Conservation (phyloP, 139 green algal species). For the Micractinium conductrix region DNA sequence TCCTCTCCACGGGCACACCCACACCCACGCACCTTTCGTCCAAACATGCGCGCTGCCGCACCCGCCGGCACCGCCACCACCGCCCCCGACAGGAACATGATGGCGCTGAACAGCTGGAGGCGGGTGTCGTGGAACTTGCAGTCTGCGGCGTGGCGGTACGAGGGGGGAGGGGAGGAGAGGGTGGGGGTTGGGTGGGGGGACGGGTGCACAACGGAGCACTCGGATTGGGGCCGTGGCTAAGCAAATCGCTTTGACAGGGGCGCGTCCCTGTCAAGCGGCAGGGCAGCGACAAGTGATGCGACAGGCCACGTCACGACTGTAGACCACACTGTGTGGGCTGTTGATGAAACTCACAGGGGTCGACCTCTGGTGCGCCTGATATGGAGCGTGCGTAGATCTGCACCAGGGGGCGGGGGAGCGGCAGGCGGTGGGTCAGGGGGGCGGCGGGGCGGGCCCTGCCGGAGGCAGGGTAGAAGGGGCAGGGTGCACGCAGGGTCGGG, state of each 20-base stretch:
- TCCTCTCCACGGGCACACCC: no score
- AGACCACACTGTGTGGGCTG: no score
- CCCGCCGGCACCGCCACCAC: conserved; percentile 37
- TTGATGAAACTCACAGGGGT: conserved; percentile 7
- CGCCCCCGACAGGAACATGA: conserved; percentile 62
- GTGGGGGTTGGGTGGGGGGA: not conserved
- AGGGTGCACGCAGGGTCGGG: no score
- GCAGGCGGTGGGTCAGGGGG: no score
- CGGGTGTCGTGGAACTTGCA: conserved; percentile 62
- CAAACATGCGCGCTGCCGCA: conserved; percentile 31
- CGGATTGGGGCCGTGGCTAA: not conserved
- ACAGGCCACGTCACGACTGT: no score
- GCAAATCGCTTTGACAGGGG: not conserved
- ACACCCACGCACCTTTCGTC: conserved; percentile 37
- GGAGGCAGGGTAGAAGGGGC: no score
- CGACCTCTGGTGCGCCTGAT: not conserved
- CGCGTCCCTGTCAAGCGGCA: not conserved
- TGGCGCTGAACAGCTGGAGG: conserved; percentile 75
- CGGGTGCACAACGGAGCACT: not conserved
- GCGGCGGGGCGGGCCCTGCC: no score
- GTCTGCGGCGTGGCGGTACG: no score
- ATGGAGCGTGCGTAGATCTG: conserved; percentile 17
- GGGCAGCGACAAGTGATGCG: no score
- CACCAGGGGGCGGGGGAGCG: no score
- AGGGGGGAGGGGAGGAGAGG: not conserved